phyloP scores from a whole-genome alignment of 2,329 filamentous ascomycete genomes.

The Fusarium xyrophilum region DNA sequence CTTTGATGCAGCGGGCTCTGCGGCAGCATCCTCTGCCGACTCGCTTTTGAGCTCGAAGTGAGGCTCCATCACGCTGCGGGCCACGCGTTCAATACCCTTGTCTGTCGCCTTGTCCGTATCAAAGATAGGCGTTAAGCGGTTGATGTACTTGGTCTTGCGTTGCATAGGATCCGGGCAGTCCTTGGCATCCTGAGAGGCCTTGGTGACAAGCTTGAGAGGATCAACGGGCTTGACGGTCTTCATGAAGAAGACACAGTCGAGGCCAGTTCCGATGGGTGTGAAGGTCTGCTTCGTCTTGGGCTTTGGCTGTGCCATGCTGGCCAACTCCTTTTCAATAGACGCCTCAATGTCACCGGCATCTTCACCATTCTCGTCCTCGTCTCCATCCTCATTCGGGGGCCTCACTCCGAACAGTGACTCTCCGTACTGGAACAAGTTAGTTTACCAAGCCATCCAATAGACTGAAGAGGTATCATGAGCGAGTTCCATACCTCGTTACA shows the following conservation, averaged over 20 bases:
- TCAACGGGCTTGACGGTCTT: constrained; percentile 63
- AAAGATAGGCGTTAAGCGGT: constrained; percentile 61
- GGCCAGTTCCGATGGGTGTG: constrained; percentile 58
- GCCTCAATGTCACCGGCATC: constrained; percentile 72
- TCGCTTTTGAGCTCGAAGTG: constrained; percentile 62
- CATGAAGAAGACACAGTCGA: constrained; percentile 71
- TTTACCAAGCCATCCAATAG: constrained; percentile 1
- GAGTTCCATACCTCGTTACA: constrained; percentile 65
- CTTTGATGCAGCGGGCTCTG: constrained; percentile 19
- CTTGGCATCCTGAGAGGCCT: constrained; percentile 63
- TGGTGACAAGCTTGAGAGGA: constrained; percentile 60
- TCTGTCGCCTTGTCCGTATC: constrained; percentile 70
- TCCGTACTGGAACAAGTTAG: constrained; percentile 61
- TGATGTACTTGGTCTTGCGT: constrained; percentile 64
- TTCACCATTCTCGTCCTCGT: constrained; percentile 47
- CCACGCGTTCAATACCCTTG: constrained; percentile 70
- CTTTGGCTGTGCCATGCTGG: constrained; percentile 54
- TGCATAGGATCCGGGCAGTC: constrained; percentile 50
- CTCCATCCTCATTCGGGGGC: constrained; percentile 43
- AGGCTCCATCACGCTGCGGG: constrained; percentile 65
- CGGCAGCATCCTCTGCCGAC: constrained; percentile 26
- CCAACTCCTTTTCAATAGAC: constrained; percentile 75
- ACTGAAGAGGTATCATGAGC: neutral
- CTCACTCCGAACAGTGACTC: constrained; percentile 65
- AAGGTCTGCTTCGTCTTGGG: constrained; percentile 57